Percentiles rank a stretch among this genome's conserved stretches.
These are phyloP conservation scores for Aphanomyces astaci DNA, from an alignment of 352 stramenopile species.

Conservation along the genomic window DNA sequence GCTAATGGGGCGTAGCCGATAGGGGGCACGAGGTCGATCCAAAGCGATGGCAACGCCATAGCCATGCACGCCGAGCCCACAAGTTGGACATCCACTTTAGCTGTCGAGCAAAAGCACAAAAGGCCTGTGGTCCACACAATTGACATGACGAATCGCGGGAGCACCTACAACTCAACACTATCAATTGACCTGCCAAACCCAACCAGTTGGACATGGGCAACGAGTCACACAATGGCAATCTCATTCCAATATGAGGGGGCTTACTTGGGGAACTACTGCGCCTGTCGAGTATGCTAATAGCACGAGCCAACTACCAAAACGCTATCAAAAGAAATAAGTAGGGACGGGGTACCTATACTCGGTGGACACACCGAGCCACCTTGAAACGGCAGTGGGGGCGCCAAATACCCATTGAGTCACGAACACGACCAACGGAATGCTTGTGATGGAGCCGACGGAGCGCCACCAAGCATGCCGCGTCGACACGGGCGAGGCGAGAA, in stretches of 20 bases:
- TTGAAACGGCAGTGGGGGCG: not conserved
- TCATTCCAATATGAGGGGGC: not conserved
- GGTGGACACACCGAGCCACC: conserved; percentile 10
- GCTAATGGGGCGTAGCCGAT: not conserved
- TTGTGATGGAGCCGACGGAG: not conserved
- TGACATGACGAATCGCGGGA: not conserved
- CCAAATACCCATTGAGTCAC: conserved; percentile 17
- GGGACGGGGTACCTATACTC: not conserved
- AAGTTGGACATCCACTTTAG: not conserved
- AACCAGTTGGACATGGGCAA: no score
- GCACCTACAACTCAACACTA: not conserved
- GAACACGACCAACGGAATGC: conserved; percentile 1
- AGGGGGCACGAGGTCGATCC: not conserved
- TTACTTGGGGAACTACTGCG: not conserved
- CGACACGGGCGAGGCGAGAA: no score
- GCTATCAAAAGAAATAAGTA: not conserved
- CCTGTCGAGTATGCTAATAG: not conserved
- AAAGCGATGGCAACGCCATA: not conserved
- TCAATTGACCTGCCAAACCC: no score
- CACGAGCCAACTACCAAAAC: conserved; percentile 1
- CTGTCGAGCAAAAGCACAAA: not conserved
- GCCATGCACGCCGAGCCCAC: not conserved
- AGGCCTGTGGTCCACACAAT: not conserved
- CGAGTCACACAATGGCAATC: no score
- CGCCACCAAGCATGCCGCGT: no score